Conservation (phyloP, 768 basidiomycete genomes). For the Epithele typhae region DNA sequence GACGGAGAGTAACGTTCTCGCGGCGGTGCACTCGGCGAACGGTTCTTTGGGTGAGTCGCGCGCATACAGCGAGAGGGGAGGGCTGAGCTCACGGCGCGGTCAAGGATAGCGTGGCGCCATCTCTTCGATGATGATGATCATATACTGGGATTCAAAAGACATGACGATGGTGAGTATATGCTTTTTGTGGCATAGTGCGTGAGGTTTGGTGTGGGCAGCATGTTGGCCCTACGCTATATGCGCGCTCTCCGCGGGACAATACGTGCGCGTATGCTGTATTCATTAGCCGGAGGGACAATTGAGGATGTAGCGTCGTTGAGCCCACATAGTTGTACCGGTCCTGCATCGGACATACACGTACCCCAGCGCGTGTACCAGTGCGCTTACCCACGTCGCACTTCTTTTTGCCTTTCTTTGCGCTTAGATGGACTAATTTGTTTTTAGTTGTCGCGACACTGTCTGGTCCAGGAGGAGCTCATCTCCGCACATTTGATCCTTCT, state of each 20-base stretch:
- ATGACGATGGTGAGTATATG: slow-evolving; percentile 48
- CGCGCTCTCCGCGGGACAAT: no score
- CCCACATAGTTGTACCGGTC: no score
- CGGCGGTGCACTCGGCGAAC: slow-evolving; percentile 60
- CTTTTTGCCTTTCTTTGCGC: no score
- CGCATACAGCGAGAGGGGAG: background rate
- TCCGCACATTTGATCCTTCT: slow-evolving; percentile 61
- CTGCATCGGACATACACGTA: no score
- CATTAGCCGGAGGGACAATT: no score
- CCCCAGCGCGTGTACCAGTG: no score
- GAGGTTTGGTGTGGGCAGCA: no score
- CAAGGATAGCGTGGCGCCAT: slow-evolving; percentile 70
- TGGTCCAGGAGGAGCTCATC: slow-evolving; percentile 63
- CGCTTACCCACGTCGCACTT: no score
- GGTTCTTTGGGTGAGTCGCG: slow-evolving; percentile 63
- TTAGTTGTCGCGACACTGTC: slow-evolving; percentile 74
- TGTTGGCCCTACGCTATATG: no score
- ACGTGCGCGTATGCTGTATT: no score
- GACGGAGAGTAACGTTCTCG: slow-evolving; percentile 74
- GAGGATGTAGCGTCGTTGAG: no score
- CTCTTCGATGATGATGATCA: slow-evolving; percentile 66
- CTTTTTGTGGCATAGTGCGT: background rate
- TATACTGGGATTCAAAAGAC: slow-evolving; percentile 58
- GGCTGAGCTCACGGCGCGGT: slow-evolving; percentile 2
- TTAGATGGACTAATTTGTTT: no score